Percentiles rank a stretch among this genome's conserved stretches.
phyloP scores from a whole-genome alignment of 768 basidiomycete species.

The Leucogyrophana mollusca region DNA sequence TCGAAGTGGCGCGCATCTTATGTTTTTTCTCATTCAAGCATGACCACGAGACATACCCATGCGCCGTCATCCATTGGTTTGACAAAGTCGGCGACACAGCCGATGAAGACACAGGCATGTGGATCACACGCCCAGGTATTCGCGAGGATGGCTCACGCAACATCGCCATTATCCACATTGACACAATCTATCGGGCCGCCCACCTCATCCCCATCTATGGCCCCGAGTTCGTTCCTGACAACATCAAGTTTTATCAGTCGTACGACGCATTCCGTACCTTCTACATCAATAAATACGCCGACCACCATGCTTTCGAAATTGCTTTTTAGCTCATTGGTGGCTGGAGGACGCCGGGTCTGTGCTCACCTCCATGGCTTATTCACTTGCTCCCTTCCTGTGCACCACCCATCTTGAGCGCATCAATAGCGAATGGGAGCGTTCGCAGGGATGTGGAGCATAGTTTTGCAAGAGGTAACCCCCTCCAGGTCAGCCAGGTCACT shows the following conservation, averaged over 20 bases:
- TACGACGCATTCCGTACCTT: constrained; percentile 8
- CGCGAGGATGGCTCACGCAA: background rate
- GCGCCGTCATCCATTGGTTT: constrained; percentile 27
- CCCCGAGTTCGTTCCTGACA: background rate
- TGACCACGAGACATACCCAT: constrained; percentile 15
- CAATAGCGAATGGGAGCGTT: no score
- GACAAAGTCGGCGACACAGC: constrained; percentile 11
- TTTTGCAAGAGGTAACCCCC: no score
- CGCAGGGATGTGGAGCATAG: no score
- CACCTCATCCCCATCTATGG: constrained; percentile 21
- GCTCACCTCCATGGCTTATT: no score
- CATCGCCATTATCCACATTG: constrained; percentile 14
- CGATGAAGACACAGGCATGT: constrained; percentile 22
- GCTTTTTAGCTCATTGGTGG: no score
- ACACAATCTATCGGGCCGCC: constrained; percentile 14
- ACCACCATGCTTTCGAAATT: constrained; percentile 10
- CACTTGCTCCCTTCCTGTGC: no score
- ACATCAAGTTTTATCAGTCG: constrained; percentile 6
- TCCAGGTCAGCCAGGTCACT: no score
- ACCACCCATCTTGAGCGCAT: no score
- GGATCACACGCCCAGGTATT: constrained; percentile 19
- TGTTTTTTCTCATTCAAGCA: constrained; percentile 26
- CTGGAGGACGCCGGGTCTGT: no score
- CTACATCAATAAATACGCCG: constrained; percentile 15
- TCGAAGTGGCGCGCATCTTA: constrained; percentile 14